Percentiles rank a stretch among this genome's conserved stretches.
phyloP scores from a whole-genome alignment of 768 basidiomycete genomes.

The Boletales sp. region DNA sequence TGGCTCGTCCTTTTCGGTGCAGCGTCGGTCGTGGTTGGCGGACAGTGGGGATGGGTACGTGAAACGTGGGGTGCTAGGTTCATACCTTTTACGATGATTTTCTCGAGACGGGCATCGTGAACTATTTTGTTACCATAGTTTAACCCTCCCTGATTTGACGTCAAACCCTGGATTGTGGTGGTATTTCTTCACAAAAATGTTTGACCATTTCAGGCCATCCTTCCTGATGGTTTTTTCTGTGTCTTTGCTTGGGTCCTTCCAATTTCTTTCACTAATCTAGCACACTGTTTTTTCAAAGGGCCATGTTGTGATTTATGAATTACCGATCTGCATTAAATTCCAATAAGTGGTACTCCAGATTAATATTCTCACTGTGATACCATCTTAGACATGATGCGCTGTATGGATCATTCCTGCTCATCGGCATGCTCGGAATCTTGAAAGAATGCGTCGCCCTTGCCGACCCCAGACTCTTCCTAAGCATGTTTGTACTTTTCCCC shows the following conservation, averaged over 20 bases:
- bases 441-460: slow-evolving; percentile 91
- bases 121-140: slow-evolving; percentile 36
- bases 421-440: slow-evolving; percentile 78
- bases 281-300: slow-evolving; percentile 41
- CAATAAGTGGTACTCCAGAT: slow-evolving; percentile 45
- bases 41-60: slow-evolving; percentile 62
- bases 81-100: slow-evolving; percentile 3
- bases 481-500: slow-evolving; percentile 77
- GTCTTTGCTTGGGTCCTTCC: slow-evolving; percentile 17
- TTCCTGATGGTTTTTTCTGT: slow-evolving; percentile 95
- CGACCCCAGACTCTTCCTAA: slow-evolving; percentile 83
- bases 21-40: slow-evolving; percentile 54
- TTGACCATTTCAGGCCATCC: slow-evolving; percentile 94
- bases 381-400: slow-evolving; percentile 72
- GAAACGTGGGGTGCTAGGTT: slow-evolving; percentile 88
- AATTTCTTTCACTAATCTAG: background rate
- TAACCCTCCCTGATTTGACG: slow-evolving; percentile 83
- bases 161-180: slow-evolving; percentile 96
- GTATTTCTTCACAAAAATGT: slow-evolving; percentile 99
- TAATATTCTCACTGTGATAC: background rate
- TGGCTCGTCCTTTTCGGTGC: slow-evolving; percentile 40
- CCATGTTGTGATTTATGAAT: slow-evolving; percentile 78
- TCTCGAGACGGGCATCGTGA: background rate
- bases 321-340: slow-evolving; percentile 86
- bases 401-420: slow-evolving; percentile 70